These are phyloP conservation scores for Colletotrichum scovillei DNA, from an alignment of 2,329 filamentous ascomycete genomes.

Conservation along the genomic window DNA sequence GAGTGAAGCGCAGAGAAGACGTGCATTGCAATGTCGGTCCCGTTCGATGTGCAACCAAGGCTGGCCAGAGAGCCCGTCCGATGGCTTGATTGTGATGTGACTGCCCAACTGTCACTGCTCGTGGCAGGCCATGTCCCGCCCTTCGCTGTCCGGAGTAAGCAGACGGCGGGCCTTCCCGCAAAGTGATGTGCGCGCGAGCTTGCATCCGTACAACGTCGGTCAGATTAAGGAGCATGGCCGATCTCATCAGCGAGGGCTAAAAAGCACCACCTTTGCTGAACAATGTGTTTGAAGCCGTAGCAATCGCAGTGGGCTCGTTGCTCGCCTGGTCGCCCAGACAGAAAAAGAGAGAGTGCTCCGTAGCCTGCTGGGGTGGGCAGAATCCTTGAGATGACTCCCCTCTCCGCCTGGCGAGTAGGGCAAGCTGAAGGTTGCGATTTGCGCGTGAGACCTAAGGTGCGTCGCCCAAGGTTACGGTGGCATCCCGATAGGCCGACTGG, in stretches of 20 bases:
- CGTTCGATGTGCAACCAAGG: conserved; percentile 1
- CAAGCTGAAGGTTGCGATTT: background rate
- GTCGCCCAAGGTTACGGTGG: conserved; percentile 15
- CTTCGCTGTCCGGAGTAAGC: conserved; percentile 20
- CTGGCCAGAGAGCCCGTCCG: background rate
- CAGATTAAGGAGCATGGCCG: background rate
- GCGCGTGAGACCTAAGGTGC: background rate
- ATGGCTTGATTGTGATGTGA: conserved; percentile 17
- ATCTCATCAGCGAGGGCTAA: background rate
- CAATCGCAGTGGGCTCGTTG: conserved; percentile 11
- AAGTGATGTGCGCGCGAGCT: conserved; percentile 3
- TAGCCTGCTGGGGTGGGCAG: conserved; percentile 2
- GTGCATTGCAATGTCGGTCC: background rate
- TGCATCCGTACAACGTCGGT: conserved; percentile 18
- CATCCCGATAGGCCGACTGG: conserved; percentile 25
- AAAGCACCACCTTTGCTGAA: background rate
- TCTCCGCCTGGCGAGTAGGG: background rate
- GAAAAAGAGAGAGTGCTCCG: background rate
- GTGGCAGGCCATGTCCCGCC: conserved; percentile 8
- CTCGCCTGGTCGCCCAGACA: background rate
- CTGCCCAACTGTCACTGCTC: background rate
- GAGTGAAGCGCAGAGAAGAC: conserved; percentile 12
- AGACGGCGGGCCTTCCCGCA: conserved; percentile 26
- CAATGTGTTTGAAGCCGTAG: background rate
- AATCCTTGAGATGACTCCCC: background rate